phyloP scores from a whole-genome alignment of 2,329 filamentous ascomycete species.

The Microdochium paspali region DNA sequence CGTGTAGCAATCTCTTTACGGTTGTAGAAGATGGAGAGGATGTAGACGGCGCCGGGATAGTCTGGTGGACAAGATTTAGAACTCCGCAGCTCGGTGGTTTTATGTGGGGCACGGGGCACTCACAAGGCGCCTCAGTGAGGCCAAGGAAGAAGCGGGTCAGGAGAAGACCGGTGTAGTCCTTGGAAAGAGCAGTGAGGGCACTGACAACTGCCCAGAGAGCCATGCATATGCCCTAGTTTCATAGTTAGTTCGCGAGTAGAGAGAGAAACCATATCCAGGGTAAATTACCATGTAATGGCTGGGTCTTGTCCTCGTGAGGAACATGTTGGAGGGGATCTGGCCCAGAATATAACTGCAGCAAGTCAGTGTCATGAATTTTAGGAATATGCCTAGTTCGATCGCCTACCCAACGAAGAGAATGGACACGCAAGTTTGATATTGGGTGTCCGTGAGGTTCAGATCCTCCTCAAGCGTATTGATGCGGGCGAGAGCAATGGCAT shows the following conservation, averaged over 20 bases:
- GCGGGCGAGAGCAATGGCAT: constrained; percentile 40
- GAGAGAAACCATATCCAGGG: too few species aligned
- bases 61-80: too few species aligned
- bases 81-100: too few species aligned
- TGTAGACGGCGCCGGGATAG: constrained; percentile 10
- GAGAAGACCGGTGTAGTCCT: constrained; percentile 10
- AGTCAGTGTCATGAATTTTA: neutral
- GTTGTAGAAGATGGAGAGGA: constrained; percentile 24
- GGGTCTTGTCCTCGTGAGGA: constrained; percentile 1
- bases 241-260: constrained; percentile 3
- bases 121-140: constrained; percentile 6
- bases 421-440: constrained; percentile 33
- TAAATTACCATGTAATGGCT: neutral
- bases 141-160: constrained; percentile 9
- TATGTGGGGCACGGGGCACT: too few species aligned
- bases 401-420: constrained; percentile 36
- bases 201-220: constrained; percentile 1
- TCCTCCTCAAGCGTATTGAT: constrained; percentile 38
- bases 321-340: constrained; percentile 17
- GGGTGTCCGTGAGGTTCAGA: constrained; percentile 26
- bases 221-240: constrained; percentile 1
- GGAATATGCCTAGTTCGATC: too few species aligned
- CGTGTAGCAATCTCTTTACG: constrained; percentile 23
- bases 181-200: constrained; percentile 4
- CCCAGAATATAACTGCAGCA: constrained; percentile 17